Percentiles rank a stretch among this genome's conserved stretches.
Evolutionary conservation across 768 basidiomycete species (phyloP).

Genomic region (Boletus eberwhitei): DNA sequence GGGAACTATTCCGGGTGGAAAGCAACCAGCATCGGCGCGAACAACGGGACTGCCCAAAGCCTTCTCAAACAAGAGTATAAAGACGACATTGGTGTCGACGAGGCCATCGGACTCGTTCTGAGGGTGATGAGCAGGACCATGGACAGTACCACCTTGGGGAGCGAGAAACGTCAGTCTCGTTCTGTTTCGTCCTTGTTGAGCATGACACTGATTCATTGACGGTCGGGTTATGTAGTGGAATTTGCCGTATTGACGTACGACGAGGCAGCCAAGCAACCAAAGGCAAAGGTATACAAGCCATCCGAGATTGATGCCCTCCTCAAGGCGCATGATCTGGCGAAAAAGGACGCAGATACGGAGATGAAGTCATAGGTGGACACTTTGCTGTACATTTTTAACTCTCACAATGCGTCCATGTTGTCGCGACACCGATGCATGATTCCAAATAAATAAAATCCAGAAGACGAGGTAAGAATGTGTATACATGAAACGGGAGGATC

Average conservation of each 20-base stretch:
- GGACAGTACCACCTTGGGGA: slow-evolving; percentile 95
- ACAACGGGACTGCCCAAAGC: slow-evolving; percentile 94
- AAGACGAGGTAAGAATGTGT: neutral
- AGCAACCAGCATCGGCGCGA: slow-evolving; percentile 98
- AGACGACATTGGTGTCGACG: slow-evolving; percentile 87
- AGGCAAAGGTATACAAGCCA: slow-evolving; percentile 89
- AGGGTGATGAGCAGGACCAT: slow-evolving; percentile 99
- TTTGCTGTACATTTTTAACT: slow-evolving; percentile 4
- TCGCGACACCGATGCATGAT: neutral
- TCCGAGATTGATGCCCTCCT: slow-evolving; percentile 85
- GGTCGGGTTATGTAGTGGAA: slow-evolving; percentile 62
- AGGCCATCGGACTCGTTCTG: slow-evolving; percentile 87
- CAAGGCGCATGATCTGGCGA: slow-evolving; percentile 73
- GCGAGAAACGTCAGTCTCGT: slow-evolving; percentile 80
- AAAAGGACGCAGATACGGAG: slow-evolving; percentile 82
- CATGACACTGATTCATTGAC: neutral
- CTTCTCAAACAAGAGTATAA: slow-evolving; percentile 98
- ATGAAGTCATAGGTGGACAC: slow-evolving; percentile 52
- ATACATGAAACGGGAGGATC: neutral
- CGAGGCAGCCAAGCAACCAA: slow-evolving; percentile 67
- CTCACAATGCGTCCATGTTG: neutral
- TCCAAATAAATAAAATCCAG: neutral
- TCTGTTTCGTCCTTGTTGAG: slow-evolving; percentile 21
- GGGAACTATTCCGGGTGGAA: slow-evolving; percentile 99
- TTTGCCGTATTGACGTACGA: slow-evolving; percentile 93